These are phyloP conservation scores for Byssothecium circinans DNA, from an alignment of 2,329 filamentous ascomycete species.

Conservation along the genomic window DNA sequence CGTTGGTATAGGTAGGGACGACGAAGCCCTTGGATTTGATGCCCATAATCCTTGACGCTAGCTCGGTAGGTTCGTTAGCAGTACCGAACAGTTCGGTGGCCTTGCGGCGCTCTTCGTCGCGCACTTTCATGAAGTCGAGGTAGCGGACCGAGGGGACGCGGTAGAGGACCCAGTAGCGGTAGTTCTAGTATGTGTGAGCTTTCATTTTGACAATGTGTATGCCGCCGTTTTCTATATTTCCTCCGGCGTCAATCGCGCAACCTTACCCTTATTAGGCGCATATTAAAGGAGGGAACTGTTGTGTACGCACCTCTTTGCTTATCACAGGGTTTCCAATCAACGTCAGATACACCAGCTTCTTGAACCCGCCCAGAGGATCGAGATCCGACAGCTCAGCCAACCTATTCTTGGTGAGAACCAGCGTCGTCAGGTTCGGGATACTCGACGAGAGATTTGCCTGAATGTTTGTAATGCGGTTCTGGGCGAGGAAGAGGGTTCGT, in stretches of 20 bases:
- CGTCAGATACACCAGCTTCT: slow-evolving; percentile 74
- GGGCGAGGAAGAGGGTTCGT: slow-evolving; percentile 82
- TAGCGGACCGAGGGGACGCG: slow-evolving; percentile 82
- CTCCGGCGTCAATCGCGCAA: slow-evolving; percentile 5
- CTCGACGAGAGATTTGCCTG: slow-evolving; percentile 73
- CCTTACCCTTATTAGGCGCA: slow-evolving; percentile 23
- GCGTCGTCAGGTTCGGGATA: slow-evolving; percentile 77
- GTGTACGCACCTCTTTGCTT: slow-evolving; percentile 74
- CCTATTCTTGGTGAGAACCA: slow-evolving; percentile 83
- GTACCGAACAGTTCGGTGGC: slow-evolving; percentile 85
- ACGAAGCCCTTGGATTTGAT: slow-evolving; percentile 79
- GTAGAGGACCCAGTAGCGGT: slow-evolving; percentile 90
- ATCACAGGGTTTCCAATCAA: slow-evolving; percentile 86
- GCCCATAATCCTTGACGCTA: slow-evolving; percentile 76
- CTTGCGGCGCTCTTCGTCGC: slow-evolving; percentile 75
- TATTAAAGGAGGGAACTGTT: neutral
- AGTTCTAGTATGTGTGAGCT: slow-evolving; percentile 63
- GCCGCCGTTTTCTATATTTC: neutral
- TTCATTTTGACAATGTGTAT: neutral
- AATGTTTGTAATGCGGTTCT: slow-evolving; percentile 84
- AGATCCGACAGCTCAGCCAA: slow-evolving; percentile 83
- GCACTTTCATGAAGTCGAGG: slow-evolving; percentile 90
- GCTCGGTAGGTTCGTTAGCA: slow-evolving; percentile 71
- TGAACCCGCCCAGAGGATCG: slow-evolving; percentile 72
- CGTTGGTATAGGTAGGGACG: slow-evolving; percentile 48